These are phyloP conservation scores for Viola pubescens DNA, from an alignment of 441 rosid species.

Conservation along the genomic window DNA sequence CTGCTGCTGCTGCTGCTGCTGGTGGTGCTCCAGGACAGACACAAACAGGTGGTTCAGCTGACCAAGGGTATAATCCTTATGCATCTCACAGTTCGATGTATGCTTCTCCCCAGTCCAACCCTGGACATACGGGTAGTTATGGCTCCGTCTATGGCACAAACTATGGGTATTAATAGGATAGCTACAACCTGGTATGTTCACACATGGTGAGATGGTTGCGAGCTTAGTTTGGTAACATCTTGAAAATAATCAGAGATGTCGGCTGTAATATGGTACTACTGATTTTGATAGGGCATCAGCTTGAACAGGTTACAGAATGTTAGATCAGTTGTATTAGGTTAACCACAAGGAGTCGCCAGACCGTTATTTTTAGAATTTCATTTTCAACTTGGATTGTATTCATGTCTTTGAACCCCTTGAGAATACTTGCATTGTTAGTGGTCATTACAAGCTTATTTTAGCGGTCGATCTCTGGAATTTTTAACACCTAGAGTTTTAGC, in stretches of 20 bases:
- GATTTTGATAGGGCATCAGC: not conserved
- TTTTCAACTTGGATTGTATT: no score
- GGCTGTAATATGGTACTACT: not conserved
- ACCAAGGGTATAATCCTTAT: constrained; percentile 81
- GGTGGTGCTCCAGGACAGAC: constrained; percentile 47
- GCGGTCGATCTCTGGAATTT: no score
- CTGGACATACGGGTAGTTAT: constrained; percentile 45
- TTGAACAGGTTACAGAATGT: not conserved
- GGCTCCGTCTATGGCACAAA: constrained; percentile 53
- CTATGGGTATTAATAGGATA: constrained; percentile 41
- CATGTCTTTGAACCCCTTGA: no score
- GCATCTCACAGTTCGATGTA: constrained; percentile 57
- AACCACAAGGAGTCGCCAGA: no score
- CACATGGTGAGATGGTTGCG: constrained; percentile 11
- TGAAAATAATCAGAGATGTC: constrained; percentile 5
- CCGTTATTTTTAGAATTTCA: no score
- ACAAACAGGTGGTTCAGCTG: constrained; percentile 43
- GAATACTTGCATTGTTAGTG: no score
- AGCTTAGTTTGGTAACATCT: constrained; percentile 7
- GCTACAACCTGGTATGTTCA: constrained; percentile 1
- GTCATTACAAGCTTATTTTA: no score
- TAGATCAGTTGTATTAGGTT: no score
- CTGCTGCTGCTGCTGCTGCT: constrained; percentile 37
- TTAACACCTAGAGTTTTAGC: no score
- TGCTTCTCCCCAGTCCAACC: constrained; percentile 50